phyloP scores from a whole-genome alignment of 1,284 basidiomycete species.

The Meira nashicola region DNA sequence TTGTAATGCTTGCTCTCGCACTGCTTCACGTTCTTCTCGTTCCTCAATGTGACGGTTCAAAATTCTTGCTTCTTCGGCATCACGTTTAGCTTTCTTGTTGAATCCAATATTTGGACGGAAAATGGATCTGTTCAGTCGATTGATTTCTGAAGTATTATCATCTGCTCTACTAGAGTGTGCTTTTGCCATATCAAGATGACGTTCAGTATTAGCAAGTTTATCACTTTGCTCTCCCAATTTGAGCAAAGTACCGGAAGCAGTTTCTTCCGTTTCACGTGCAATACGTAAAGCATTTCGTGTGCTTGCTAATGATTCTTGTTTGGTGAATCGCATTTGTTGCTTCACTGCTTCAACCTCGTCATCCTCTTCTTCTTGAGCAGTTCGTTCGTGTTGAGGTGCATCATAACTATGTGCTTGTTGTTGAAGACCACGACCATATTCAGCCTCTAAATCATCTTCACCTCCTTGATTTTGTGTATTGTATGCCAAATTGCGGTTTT shows the following conservation, averaged over 20 bases:
- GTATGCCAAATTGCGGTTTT: slow-evolving; percentile 9
- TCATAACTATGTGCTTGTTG: slow-evolving; percentile 55
- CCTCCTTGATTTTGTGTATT: slow-evolving; percentile 2
- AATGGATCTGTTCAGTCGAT: slow-evolving; percentile 87
- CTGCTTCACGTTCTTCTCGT: slow-evolving; percentile 64
- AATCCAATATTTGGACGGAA: slow-evolving; percentile 62
- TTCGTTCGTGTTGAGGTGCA: slow-evolving; percentile 10
- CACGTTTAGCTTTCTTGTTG: slow-evolving; percentile 70
- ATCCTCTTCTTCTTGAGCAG: slow-evolving; percentile 65
- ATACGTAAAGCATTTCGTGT: slow-evolving; percentile 88
- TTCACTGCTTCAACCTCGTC: slow-evolving; percentile 97
- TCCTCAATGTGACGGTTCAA: slow-evolving; percentile 84
- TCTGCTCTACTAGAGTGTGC: slow-evolving; percentile 81
- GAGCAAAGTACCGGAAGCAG: slow-evolving; percentile 75
- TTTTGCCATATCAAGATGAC: slow-evolving; percentile 89
- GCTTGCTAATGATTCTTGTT: slow-evolving; percentile 86
- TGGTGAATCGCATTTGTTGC: slow-evolving; percentile 79
- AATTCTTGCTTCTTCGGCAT: slow-evolving; percentile 82
- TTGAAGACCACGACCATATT: slow-evolving; percentile 43
- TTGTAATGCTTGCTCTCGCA: slow-evolving; percentile 65
- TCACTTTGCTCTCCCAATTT: slow-evolving; percentile 90
- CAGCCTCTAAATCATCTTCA: slow-evolving; percentile 36
- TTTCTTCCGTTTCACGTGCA: slow-evolving; percentile 92
- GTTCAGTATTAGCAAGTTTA: slow-evolving; percentile 83
- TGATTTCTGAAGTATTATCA: slow-evolving; percentile 90